Evolutionary conservation across 176 grass and related monocot species (phyloP).

Genomic region (Oryza officinalis): DNA sequence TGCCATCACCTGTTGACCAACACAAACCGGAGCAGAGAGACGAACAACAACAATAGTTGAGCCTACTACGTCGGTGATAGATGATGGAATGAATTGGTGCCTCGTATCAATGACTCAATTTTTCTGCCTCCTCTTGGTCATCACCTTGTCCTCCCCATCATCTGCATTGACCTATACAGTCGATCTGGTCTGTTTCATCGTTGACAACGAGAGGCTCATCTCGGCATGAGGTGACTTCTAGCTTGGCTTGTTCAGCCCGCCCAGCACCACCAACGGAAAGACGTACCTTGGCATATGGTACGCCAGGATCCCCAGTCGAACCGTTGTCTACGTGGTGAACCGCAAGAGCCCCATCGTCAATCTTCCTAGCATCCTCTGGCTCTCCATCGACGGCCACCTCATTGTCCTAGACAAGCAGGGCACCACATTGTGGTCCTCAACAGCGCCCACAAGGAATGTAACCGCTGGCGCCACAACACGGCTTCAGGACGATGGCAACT

Average conservation of each 20-base stretch:
- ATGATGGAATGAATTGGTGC: too few relatives aligned
- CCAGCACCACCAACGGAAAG: neutral
- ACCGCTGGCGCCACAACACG: too few relatives aligned
- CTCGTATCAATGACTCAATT: too few relatives aligned
- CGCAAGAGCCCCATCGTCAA: constrained; percentile 25
- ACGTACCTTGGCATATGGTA: constrained; percentile 52
- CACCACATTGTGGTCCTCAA: constrained; percentile 32
- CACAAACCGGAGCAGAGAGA: too few relatives aligned
- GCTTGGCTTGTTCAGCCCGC: constrained; percentile 65
- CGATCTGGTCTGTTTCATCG: too few relatives aligned
- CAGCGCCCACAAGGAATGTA: neutral
- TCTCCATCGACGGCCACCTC: constrained; percentile 38
- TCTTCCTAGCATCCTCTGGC: neutral
- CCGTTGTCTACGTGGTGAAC: constrained; percentile 51
- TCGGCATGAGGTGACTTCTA: constrained; percentile 44
- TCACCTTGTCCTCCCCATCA: too few relatives aligned
- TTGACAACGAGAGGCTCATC: constrained; percentile 47
- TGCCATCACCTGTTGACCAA: too few relatives aligned
- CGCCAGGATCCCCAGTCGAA: neutral
- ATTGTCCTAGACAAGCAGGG: constrained; percentile 25
- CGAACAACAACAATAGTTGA: too few relatives aligned
- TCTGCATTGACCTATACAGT: too few relatives aligned
- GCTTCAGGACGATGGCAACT: constrained; percentile 38
- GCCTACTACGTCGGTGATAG: too few relatives aligned
- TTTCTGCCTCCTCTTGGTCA: too few relatives aligned